Evolutionary conservation across 257 asterid genomes (phyloP).

Genomic region (Henckelia pumila): DNA sequence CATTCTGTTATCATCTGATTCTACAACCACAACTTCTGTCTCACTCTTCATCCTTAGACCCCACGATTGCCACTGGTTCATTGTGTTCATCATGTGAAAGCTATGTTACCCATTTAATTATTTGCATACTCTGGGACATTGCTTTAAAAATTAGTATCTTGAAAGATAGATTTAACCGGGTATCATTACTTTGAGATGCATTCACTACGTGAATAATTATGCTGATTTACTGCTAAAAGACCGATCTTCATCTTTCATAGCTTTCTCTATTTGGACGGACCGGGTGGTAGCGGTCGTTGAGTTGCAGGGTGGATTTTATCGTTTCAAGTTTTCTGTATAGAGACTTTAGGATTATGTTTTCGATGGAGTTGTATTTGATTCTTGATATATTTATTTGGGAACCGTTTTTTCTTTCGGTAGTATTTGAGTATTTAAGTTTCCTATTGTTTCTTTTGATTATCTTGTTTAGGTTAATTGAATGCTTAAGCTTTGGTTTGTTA

Average conservation of each 20-base stretch:
- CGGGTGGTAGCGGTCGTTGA: too few relatives aligned
- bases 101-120: neutral
- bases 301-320: too few relatives aligned
- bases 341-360: too few relatives aligned
- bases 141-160: neutral
- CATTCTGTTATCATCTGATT: slow-evolving; percentile 19
- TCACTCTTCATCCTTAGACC: neutral
- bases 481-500: too few relatives aligned
- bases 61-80: neutral
- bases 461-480: too few relatives aligned
- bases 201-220: neutral
- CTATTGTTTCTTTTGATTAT: too few relatives aligned
- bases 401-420: too few relatives aligned
- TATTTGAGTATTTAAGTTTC: too few relatives aligned
- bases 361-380: too few relatives aligned
- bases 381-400: too few relatives aligned
- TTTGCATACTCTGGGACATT: neutral
- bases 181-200: neutral
- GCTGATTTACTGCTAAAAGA: neutral
- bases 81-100: slow-evolving; percentile 4
- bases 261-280: neutral
- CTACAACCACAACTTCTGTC: slow-evolving; percentile 7
- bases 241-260: neutral
- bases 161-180: slow-evolving; percentile 9
- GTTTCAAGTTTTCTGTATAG: too few relatives aligned